Base-by-base conservation (phyloP, 495 filamentous ascomycete species). In the Hamigera avellanea region DNA sequence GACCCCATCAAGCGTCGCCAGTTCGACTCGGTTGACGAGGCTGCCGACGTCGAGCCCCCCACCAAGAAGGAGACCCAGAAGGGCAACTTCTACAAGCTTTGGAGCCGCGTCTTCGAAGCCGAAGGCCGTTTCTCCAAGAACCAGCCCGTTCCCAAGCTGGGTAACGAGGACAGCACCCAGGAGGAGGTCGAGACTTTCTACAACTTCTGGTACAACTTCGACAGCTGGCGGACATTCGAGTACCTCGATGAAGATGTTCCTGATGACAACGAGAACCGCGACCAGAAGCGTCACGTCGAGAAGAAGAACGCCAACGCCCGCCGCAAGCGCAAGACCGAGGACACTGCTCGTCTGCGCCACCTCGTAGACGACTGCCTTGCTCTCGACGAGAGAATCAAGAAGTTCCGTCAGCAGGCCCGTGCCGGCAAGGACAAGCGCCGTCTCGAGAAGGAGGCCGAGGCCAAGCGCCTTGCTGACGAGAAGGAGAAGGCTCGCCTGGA, bases 181-280 rank as follows among this genome's bases (percentile, higher is more conserved):
- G 82, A 93, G 53, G 80, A 89, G 1, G 89, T 98, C 17, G 84
- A 95, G 52, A 63, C 66, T 38, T 98, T 98, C 69, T 98, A 98
- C 72, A 93, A 96, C 71, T 98, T 95, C 73, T 98, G 84, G 81
- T 98, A 95, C 72, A 87, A 87, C 69, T 91, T 98, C 50, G 93
- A 98, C 73, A 88, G 81, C 59, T 98, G 91, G 91, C 73, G 91
- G 33, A 76, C 82, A 16, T 98, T 98, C 58, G 91, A 98, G 66
- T 98, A 98, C 59, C 83, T 89, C 26, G 93, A 98, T 52, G 91
- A 96, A 69, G 91, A 98, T 51, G 88, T 98, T 13, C 91, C 91
- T 26, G 91, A 98, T 54, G 91, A 98, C 72, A 91, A 85, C 64
- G 91, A 95, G 69, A 93, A 86, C 73, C 85, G 91, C 58, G 86